Conservation (phyloP, 202 grass and related monocot genomes). For the Brachypodium distachyon region DNA sequence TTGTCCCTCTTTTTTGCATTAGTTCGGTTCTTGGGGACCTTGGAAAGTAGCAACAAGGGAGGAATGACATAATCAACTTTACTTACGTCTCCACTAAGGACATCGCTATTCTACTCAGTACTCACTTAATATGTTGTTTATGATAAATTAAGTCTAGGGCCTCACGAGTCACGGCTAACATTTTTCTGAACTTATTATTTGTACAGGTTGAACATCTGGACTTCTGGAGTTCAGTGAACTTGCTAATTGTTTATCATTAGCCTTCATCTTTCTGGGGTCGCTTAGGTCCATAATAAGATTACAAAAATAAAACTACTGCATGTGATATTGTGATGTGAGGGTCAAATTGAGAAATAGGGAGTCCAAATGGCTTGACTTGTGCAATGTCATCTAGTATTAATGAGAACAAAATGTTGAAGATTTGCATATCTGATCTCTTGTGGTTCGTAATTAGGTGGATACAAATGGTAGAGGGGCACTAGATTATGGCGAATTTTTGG, state of each 20-base stretch:
- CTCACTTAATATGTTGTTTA: not conserved
- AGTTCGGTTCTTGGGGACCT: not conserved
- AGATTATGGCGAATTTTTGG: conserved; percentile 98
- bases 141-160: not conserved
- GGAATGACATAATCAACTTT: not conserved
- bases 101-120: not conserved
- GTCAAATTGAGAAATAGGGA: not conserved
- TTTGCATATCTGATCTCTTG: conserved; percentile 5
- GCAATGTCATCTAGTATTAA: not conserved
- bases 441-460: conserved; percentile 65
- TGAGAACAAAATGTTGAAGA: not conserved
- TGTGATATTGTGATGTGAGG: not conserved
- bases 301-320: no score
- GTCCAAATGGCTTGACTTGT: not conserved
- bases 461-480: conserved; percentile 82
- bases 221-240: not conserved
- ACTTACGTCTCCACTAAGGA: not conserved
- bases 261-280: not conserved
- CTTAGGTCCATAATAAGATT: not conserved
- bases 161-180: not conserved
- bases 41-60: not conserved
- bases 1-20: not conserved
- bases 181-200: not conserved
- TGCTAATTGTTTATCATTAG: not conserved
- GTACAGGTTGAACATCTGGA: not conserved